Base-by-base conservation (phyloP, 169 alveolate species). In the Theileria annulata region DNA sequence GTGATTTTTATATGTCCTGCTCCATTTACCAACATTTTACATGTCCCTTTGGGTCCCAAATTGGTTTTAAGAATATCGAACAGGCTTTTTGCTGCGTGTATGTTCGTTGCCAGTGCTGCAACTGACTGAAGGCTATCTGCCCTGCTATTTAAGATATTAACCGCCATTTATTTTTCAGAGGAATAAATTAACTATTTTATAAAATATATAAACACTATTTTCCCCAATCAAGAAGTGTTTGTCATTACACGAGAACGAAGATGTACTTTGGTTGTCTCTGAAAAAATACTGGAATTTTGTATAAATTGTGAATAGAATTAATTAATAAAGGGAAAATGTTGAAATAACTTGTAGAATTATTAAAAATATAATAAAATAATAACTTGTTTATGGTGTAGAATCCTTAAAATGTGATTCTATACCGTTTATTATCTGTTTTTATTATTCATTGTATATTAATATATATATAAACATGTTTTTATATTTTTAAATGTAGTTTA, bases 31-130 rank as follows among this genome's bases (percentile, higher is more conserved):
- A 97, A 91, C 99, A 98, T 98, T 88, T 98, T 98, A 64, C 97
- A 90, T n/a, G 99, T 98, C 49, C 99, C 99, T 79, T 94, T 95
- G 56, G 99, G 99, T 15, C 99, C 99, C 56, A 98, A 86, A 91
- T 97, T 98, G 19, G 98, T 87, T 85, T 95, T 96, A 62, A 98
- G 92, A 66, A 98, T 98, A 76, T 96, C 99, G 85, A 95, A 95
- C 68, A 98, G 96, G 49, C 99, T 99, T 75, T 96, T 94, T 28
- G 99, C 99, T 0, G 99, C 99, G 77, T 96, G 95, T 69, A 96
- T 91, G 90, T 97, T 98, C 80, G 98, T 97, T 19, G 96, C 96
- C 51, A 98, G 90, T 27, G 99, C 99, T 62, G 97, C 96, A 12
- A 96, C 92, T 73, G 97, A 93, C 76, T 96, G 95, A 67, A 98